phyloP scores from a whole-genome alignment of 352 stramenopile genomes.

The Phytophthora cactorum region DNA sequence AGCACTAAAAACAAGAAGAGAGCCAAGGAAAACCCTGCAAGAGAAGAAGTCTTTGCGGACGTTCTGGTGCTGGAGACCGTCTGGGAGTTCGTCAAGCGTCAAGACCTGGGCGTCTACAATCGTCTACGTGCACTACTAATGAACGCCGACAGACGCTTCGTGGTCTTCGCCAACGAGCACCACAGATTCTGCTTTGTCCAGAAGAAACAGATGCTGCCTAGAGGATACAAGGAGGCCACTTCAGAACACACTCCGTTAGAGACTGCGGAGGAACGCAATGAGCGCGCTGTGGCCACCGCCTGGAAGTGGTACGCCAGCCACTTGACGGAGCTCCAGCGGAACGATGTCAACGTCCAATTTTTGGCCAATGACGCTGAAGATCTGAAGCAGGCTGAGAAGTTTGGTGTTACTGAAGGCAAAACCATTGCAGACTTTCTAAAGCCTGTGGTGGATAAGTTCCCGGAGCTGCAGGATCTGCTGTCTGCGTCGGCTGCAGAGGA shows the following conservation, averaged over 20 bases:
- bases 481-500: conserved; percentile 41
- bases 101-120: conserved; percentile 92
- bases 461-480: conserved; percentile 69
- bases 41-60: conserved; percentile 67
- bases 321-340: conserved; percentile 57
- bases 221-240: conserved; percentile 23
- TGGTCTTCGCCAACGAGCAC: conserved; percentile 95
- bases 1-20: conserved; percentile 70
- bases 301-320: conserved; percentile 82
- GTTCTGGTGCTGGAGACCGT: conserved; percentile 93
- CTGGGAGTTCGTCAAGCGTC: conserved; percentile 87
- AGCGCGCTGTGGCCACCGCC: conserved; percentile 82
- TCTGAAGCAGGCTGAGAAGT: conserved; percentile 45
- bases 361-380: conserved; percentile 75
- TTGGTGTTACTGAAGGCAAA: conserved; percentile 54
- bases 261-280: conserved; percentile 83
- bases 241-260: conserved; percentile 42
- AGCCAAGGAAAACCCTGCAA: neutral
- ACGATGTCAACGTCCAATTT: conserved; percentile 58
- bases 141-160: conserved; percentile 82
- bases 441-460: conserved; percentile 48
- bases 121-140: conserved; percentile 87
- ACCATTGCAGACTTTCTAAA: conserved; percentile 73
- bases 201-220: conserved; percentile 50
- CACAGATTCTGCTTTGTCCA: conserved; percentile 81